Evolutionary conservation across 2,329 filamentous ascomycete genomes (phyloP).

Genomic region (Pezicula neosporulosa): DNA sequence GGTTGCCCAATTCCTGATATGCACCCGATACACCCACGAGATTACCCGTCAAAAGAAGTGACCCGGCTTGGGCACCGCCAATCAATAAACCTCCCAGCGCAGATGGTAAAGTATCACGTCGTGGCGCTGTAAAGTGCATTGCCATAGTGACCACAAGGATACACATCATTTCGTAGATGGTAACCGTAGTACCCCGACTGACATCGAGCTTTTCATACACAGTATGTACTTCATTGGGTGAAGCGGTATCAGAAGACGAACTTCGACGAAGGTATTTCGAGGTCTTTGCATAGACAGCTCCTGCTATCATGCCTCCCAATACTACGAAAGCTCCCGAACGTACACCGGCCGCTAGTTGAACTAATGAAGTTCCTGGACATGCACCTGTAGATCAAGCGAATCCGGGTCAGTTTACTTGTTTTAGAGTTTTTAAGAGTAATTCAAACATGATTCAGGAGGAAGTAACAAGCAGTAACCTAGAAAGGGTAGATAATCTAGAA

Average conservation of each 20-base stretch:
- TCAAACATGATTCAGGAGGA: no score
- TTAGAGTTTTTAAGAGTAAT: no score
- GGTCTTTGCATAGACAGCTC: conserved; percentile 39
- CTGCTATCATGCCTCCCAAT: conserved; percentile 51
- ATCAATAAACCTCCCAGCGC: conserved; percentile 54
- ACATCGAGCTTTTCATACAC: conserved; percentile 4
- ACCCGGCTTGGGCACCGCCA: conserved; percentile 53
- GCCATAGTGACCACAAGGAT: conserved; percentile 1
- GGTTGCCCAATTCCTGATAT: conserved; percentile 58
- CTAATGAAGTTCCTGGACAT: conserved; percentile 62
- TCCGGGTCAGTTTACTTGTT: no score
- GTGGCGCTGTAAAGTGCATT: background rate
- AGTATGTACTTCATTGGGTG: background rate
- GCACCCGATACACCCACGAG: conserved; percentile 59
- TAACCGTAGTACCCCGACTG: conserved; percentile 1
- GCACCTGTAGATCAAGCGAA: conserved; percentile 26
- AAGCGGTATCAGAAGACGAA: background rate
- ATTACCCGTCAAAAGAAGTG: conserved; percentile 46
- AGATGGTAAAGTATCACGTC: conserved; percentile 31
- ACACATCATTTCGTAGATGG: conserved; percentile 7
- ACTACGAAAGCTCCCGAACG: conserved; percentile 49
- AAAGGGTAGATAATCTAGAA: no score
- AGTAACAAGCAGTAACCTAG: no score
- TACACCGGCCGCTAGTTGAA: conserved; percentile 54
- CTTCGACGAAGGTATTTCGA: conserved; percentile 2